Percentiles rank a stretch among this genome's conserved stretches.
phyloP scores from a whole-genome alignment of 169 alveolate genomes.

The Plasmodium blacklocki region DNA sequence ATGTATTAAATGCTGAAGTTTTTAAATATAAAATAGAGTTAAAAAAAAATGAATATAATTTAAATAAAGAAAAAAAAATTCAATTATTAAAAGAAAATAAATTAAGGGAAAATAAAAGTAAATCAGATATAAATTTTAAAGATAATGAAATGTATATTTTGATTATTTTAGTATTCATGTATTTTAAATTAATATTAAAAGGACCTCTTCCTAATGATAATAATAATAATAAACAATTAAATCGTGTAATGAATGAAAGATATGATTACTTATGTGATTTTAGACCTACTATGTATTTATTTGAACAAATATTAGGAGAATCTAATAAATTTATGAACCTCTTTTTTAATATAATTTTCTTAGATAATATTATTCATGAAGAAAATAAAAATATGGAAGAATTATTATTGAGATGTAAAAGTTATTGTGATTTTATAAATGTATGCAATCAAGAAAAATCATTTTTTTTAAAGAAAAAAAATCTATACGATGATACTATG shows the following conservation, averaged over 20 bases:
- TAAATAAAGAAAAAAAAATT: constrained; percentile 42
- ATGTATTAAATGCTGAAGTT: constrained; percentile 43
- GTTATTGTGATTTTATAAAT: constrained; percentile 36
- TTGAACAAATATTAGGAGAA: constrained; percentile 65
- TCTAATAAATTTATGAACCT: constrained; percentile 48
- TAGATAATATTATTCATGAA: constrained; percentile 68
- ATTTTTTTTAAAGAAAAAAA: background rate
- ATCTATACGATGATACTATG: background rate
- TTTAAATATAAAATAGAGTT: constrained; percentile 41
- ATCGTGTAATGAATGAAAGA: constrained; percentile 66
- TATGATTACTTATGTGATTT: constrained; percentile 58
- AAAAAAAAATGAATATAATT: constrained; percentile 45
- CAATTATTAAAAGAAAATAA: constrained; percentile 60
- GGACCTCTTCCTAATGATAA: constrained; percentile 63
- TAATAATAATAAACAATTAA: constrained; percentile 45
- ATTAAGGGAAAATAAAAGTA: constrained; percentile 40
- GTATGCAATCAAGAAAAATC: constrained; percentile 16
- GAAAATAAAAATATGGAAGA: constrained; percentile 39
- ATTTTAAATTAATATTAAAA: constrained; percentile 56
- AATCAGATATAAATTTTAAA: constrained; percentile 57
- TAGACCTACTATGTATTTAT: constrained; percentile 73
- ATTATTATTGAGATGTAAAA: constrained; percentile 19
- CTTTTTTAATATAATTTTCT: constrained; percentile 47
- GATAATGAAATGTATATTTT: constrained; percentile 70
- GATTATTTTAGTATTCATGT: constrained; percentile 60